Evolutionary conservation across 441 rosid genomes (phyloP).

Genomic region (Gossypium laxum): DNA sequence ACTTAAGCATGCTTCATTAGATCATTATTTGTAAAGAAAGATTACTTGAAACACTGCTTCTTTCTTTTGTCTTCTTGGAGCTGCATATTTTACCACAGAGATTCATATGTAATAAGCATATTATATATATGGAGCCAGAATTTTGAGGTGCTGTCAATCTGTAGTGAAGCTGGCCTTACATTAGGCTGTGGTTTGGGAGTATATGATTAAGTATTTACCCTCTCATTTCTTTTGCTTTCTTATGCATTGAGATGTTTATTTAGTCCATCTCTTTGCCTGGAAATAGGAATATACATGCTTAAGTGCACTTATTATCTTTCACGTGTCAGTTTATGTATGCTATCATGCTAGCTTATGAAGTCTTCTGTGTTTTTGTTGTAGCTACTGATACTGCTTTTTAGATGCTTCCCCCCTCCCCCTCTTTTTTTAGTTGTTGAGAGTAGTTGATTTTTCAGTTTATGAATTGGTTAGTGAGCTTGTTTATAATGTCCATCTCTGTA

Average conservation of each 20-base stretch:
- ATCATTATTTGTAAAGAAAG: neutral
- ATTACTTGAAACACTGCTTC: neutral
- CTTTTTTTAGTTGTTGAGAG: slow-evolving; percentile 1
- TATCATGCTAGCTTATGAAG: neutral
- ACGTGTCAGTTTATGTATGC: neutral
- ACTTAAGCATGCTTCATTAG: neutral
- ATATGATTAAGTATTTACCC: neutral
- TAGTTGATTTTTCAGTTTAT: neutral
- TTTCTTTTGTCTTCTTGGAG: neutral
- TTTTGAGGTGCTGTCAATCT: neutral
- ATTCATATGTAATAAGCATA: neutral
- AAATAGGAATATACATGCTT: neutral
- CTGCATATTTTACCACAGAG: neutral
- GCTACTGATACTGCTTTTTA: neutral
- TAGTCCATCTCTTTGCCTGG: neutral
- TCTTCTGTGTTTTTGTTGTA: neutral
- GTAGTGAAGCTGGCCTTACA: neutral
- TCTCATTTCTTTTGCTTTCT: neutral
- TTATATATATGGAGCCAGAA: neutral
- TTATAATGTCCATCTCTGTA: slow-evolving; percentile 13
- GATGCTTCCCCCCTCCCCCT: neutral
- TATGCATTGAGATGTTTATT: neutral
- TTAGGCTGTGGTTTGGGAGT: neutral
- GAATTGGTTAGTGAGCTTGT: slow-evolving; percentile 19
- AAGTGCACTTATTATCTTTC: neutral